Evolutionary conservation across 2,329 filamentous ascomycete genomes (phyloP).

Genomic region (Arthrobotrys iridis): DNA sequence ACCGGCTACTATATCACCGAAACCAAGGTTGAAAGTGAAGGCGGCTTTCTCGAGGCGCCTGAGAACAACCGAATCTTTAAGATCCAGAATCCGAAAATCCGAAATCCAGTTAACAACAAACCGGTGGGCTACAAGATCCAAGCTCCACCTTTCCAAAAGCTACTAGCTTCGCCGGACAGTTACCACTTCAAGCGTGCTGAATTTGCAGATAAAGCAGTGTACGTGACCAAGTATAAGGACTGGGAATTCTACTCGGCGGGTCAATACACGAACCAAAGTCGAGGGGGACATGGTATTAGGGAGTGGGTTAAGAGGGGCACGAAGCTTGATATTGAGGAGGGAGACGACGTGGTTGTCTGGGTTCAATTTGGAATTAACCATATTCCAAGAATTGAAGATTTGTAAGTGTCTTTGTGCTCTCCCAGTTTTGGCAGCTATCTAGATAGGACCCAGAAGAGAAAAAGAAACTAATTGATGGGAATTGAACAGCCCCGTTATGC

Average conservation of each 20-base stretch:
- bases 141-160: constrained; percentile 69
- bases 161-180: constrained; percentile 66
- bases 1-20: constrained; percentile 60
- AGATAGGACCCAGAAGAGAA: too few relatives aligned
- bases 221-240: constrained; percentile 68
- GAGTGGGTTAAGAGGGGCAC: constrained; percentile 64
- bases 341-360: constrained; percentile 68
- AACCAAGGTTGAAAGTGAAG: constrained; percentile 58
- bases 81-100: constrained; percentile 67
- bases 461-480: neutral
- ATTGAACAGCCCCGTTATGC: constrained; percentile 70
- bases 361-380: constrained; percentile 71
- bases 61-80: constrained; percentile 68
- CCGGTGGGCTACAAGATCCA: constrained; percentile 69
- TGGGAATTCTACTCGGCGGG: constrained; percentile 67
- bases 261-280: constrained; percentile 69
- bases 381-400: constrained; percentile 72
- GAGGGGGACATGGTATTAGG: constrained; percentile 67
- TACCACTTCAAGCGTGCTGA: constrained; percentile 67
- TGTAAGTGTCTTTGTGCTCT: constrained; percentile 58
- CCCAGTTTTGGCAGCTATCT: neutral
- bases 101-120: constrained; percentile 68
- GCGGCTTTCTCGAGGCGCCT: constrained; percentile 65
- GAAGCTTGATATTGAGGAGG: constrained; percentile 65
- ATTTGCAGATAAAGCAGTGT: constrained; percentile 68